Base-by-base conservation (phyloP, 192 early-diverging fungal species). In the Entomortierella beljakovae region DNA sequence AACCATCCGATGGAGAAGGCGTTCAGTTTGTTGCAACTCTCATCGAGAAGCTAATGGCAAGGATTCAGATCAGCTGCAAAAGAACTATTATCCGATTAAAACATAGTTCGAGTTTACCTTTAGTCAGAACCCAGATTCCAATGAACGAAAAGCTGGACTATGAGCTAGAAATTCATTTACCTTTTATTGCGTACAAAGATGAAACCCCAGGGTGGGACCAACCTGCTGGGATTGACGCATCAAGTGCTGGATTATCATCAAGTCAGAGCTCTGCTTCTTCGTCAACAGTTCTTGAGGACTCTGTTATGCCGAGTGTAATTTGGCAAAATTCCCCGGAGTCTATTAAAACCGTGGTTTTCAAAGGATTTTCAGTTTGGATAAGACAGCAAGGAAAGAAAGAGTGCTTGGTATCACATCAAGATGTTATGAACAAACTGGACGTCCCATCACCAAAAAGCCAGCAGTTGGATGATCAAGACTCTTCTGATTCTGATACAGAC, bases 11-110 rank as follows among this genome's bases (percentile, higher is more conserved):
- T 1, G 81, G 88, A 18, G 86, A 90, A 62, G 94, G 94, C 13
- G 64, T 96, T 35, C 90, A 93, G 70, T 89, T 93, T 8, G 79
- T 96, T 34, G 92, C 92, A 16, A 88, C 88, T 55, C 80, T 96
- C 54, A 94, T 97, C 57, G 94, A 96, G 53, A 91, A 92, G 51
- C 92, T 97, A 46, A 84, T 95, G 63, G 94, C 93, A 18, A 88
- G 88, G 58, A 88, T 94, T 40, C 94, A 92, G 61, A 82, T 97
- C 20, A 85, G 88, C 4, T 85, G 92, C 53, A 84, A 70, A 26
- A 82, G 90, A 53, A 89, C 85, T 2, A 58, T 57, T 29, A 62
- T 92, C 25, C 71, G 85, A 31, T 55, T 92, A 28, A 61, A 61
- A 33, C 87, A 88, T 53, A 69, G 69, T 53, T 90, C 88, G 10